phyloP scores from a whole-genome alignment of 2,329 filamentous ascomycete species.

The Aureobasidium sp. region DNA sequence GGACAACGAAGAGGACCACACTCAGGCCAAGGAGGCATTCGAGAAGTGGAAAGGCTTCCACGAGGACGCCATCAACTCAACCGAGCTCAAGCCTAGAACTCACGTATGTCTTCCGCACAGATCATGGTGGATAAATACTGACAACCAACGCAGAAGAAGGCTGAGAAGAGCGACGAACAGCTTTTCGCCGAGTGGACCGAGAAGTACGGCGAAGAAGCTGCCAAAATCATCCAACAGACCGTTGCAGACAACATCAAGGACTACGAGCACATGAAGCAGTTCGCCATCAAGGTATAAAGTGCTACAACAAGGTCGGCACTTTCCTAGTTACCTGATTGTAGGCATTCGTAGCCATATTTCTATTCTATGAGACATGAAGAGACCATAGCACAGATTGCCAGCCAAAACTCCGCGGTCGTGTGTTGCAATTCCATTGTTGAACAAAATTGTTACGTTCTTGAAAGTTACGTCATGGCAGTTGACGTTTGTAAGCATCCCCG shows the following conservation, averaged over 20 bases:
- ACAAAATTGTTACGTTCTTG: not conserved
- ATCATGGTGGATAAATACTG: conserved; percentile 3
- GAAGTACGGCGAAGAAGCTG: conserved; percentile 65
- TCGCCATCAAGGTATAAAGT: conserved; percentile 49
- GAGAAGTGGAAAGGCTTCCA: conserved; percentile 98
- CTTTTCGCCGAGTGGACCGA: conserved; percentile 64
- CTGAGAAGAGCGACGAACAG: conserved; percentile 54
- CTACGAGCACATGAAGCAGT: conserved; percentile 77
- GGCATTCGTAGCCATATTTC: not conserved
- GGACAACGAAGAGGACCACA: conserved; percentile 65
- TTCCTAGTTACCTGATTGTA: not conserved
- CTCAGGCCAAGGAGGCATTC: conserved; percentile 64
- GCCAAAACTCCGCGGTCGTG: not conserved
- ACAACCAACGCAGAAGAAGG: conserved; percentile 42
- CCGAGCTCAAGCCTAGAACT: conserved; percentile 60
- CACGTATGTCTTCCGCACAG: conserved; percentile 39
- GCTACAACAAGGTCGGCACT: no score
- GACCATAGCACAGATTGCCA: not conserved
- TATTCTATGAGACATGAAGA: not conserved
- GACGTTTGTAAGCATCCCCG: not conserved
- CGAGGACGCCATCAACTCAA: conserved; percentile 83
- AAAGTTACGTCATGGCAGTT: not conserved
- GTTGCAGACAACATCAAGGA: conserved; percentile 64
- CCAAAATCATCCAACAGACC: conserved; percentile 59
- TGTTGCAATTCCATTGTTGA: not conserved